These are phyloP conservation scores for Rosa persica DNA, from an alignment of 306 rosid genomes.

Conservation along the genomic window DNA sequence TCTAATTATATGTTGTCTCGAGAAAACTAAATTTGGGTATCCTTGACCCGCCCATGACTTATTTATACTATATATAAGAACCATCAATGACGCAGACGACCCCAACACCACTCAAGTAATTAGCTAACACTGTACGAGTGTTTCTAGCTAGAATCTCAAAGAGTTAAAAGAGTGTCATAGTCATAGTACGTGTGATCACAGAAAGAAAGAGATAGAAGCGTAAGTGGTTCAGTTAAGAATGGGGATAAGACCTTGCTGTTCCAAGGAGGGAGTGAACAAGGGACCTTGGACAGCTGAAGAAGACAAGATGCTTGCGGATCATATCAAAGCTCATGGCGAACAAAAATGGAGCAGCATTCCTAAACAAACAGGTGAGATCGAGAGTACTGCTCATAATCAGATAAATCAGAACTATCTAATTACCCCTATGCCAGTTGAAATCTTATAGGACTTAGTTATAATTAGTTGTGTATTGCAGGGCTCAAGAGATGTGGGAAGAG, in stretches of 20 bases:
- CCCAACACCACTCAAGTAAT: neutral
- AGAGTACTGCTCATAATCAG: neutral
- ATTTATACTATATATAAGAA: neutral
- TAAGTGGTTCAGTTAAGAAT: neutral
- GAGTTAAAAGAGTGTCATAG: neutral
- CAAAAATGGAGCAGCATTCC: conserved; percentile 39
- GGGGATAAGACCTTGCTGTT: conserved; percentile 40
- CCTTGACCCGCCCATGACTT: neutral
- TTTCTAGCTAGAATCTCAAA: neutral
- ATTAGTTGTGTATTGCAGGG: conserved; percentile 23
- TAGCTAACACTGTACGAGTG: neutral
- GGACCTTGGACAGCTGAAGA: conserved; percentile 43
- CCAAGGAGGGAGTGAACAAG: conserved; percentile 36
- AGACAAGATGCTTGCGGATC: conserved; percentile 30
- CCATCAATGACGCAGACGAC: neutral
- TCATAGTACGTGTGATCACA: neutral
- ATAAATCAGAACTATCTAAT: neutral
- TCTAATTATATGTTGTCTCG: neutral
- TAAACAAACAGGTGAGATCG: conserved; percentile 30
- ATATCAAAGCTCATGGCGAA: conserved; percentile 31
- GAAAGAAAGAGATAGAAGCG: neutral
- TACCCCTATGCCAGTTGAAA: neutral
- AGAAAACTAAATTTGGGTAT: neutral
- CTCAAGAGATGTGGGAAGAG: conserved; percentile 45
- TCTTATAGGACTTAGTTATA: neutral